Base-by-base conservation (phyloP, 129 eudicot genomes). In the Artemisia argyi region DNA sequence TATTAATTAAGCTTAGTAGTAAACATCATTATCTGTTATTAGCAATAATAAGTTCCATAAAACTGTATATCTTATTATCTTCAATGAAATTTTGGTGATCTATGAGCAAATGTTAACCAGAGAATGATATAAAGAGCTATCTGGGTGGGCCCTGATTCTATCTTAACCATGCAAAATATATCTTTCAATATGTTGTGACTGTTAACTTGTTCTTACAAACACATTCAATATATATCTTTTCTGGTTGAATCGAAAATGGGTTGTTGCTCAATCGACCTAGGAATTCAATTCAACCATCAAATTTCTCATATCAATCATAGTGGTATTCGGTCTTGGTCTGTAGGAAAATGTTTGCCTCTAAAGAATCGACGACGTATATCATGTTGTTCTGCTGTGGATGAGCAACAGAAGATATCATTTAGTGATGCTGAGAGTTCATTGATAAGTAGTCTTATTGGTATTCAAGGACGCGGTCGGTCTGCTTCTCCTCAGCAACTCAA, bases 391-490 rank as follows among this genome's bases (percentile, higher is more conserved):
- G 83, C 74, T 0, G 81, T 72, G 7, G 68, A 76, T 68, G 66
- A 73, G 48, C 79, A 68, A 48, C 79, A 75, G 73, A 56, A 63
- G 8, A 52, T 42, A 0, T 16, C 65, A 46, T 95, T 95, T 65
- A 86, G 78, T 3, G 74, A 83, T 68, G 91, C 84, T 17, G 99
- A 95, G 47, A 86, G 53, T 30, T 76, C 76, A 7, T 74, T 90
- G 3, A 76, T 95, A 60, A 83, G 88, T 66, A 94, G 87, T 72
- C 79, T 95, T 17, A 81, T 95, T 53, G 99, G 99, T 18, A 84
- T 95, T 49, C 97, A 95, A 81, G 97, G 99, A 76, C 99, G 99
- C 12, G 99, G 99, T 49, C 91, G 94, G 63, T 84, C 96, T 67
- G 96, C 97, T 86, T 88, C 97, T 10, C 81, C 91, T 66, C 83